Percentiles rank a stretch among this genome's conserved stretches.
phyloP scores from a whole-genome alignment of 371 early-diverging fungal genomes.

The Apophysomyces variabilis region DNA sequence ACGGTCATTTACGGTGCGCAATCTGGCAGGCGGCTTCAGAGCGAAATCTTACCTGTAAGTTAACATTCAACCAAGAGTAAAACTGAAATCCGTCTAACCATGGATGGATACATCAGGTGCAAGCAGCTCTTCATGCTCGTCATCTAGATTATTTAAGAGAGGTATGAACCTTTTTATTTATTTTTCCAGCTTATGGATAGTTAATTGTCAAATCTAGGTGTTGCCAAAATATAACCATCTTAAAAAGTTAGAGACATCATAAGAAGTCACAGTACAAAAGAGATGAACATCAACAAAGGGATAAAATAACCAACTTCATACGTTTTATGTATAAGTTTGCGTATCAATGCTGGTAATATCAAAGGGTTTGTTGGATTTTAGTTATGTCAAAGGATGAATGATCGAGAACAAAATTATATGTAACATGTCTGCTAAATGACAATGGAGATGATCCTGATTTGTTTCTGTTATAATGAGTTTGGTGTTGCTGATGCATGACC shows the following conservation, averaged over 20 bases:
- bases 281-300: too few species aligned
- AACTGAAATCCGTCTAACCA: background rate
- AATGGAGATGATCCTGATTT: background rate
- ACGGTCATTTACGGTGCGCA: constrained; percentile 73
- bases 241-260: constrained; percentile 42
- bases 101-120: constrained; percentile 36
- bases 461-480: background rate
- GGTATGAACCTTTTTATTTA: constrained; percentile 23
- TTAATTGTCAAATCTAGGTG: constrained; percentile 28
- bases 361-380: too few species aligned
- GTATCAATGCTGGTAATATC: too few species aligned
- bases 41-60: constrained; percentile 32
- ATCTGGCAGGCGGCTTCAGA: constrained; percentile 62
- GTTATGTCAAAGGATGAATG: too few species aligned
- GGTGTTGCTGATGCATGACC: background rate
- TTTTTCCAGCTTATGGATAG: background rate
- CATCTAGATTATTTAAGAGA: constrained; percentile 78
- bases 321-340: too few species aligned
- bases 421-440: background rate
- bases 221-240: constrained; percentile 70
- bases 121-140: constrained; percentile 64
- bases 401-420: background rate
- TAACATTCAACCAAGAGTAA: background rate
- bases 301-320: too few species aligned
- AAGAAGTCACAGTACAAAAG: background rate